Evolutionary conservation across 345 rosid species (phyloP), one percentile per base, ranked within the genome.

Genomic region (Salix arbutifolia): DNA sequence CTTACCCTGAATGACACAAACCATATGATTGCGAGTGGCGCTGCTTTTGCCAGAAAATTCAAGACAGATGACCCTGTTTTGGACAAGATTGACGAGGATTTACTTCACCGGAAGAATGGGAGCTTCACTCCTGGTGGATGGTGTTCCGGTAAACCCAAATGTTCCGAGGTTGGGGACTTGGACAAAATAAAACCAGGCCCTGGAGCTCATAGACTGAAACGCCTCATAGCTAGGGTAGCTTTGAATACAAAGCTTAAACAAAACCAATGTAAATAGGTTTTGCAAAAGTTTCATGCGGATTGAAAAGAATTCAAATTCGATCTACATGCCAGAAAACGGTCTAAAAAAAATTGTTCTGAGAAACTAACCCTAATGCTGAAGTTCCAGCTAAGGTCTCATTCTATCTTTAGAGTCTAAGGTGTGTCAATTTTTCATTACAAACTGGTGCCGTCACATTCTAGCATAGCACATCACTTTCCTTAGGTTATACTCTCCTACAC

Each of bases 81-180:
- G 53, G 92, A 96, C 72, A 80, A 42, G 83, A 94, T 96, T 5
- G 99, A 96, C 38, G 79, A 81, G 68, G 94, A 90, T 21, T 74
- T 94, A 75, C 97, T 96, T 72, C 71, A 78, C 26, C 87, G 99
- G 75, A 81, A 66, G 40, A 87, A 70, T 3, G 91, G 85, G 13
- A 78, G 86, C 69, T 92, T 96, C 85, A 90, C 98, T 74, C 97
- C 99, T 8, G 98, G 99, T 53, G 97, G 93, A 44, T 96, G 99
- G 99, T 96, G 98, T 78, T 78, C 91, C 7, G 97, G 91, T 65
- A 82, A 85, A 62, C 92, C 93, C 19, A 78, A 79, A 71, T 96
- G 99, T 76, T 86, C 94, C 0, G 71, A 83, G 72, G 90, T 94
- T 64, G 97, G 96, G 50, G 84, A 94, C 78, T 77, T 56, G n/a